Conservation (phyloP, 306 rosid species). For the Ormosia emarginata region DNA sequence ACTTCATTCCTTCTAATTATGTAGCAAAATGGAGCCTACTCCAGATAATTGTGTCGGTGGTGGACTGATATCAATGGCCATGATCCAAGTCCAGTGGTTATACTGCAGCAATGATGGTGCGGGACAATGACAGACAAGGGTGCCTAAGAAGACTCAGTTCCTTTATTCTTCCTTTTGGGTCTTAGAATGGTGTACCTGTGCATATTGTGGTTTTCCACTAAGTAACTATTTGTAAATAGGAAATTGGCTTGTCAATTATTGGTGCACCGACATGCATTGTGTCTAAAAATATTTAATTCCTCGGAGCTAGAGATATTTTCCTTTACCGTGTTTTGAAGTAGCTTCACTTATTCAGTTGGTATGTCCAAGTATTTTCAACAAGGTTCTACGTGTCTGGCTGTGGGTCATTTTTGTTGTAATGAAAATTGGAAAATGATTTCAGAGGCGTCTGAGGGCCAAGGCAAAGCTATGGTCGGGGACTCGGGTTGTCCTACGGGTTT, state of each 20-base stretch:
- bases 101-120: conserved; percentile 12
- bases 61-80: neutral
- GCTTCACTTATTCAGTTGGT: neutral
- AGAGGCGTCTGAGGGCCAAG: too few relatives aligned
- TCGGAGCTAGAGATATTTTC: neutral
- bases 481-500: too few relatives aligned
- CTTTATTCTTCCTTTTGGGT: neutral
- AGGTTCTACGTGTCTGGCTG: too few relatives aligned
- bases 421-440: too few relatives aligned
- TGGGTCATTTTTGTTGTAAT: too few relatives aligned
- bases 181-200: neutral
- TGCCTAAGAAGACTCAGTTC: neutral
- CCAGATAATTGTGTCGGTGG: neutral
- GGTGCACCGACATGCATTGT: neutral
- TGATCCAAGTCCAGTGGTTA: neutral
- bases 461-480: too few relatives aligned
- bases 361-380: too few relatives aligned
- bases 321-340: neutral
- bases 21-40: neutral
- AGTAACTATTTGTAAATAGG: neutral
- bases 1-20: neutral
- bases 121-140: neutral
- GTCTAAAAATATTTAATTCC: neutral
- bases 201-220: neutral
- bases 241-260: neutral